These are phyloP conservation scores for Ampelocalamus luodianensis DNA, from an alignment of 176 grass and related monocot genomes.

Conservation along the genomic window DNA sequence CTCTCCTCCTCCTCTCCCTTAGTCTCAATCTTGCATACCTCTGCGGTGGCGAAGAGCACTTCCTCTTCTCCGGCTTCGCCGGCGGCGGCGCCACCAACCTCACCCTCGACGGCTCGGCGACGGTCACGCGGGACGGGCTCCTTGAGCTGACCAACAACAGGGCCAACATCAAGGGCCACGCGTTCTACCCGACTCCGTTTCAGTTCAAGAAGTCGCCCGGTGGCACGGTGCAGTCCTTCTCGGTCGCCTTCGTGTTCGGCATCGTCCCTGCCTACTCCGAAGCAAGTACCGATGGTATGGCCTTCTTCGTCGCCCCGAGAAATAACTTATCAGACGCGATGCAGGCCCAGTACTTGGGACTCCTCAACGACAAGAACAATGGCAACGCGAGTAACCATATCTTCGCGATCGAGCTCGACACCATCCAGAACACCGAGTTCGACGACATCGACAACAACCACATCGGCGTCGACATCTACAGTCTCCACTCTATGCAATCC, in stretches of 20 bases:
- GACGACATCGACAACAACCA: constrained; percentile 44
- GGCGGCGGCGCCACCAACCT: constrained; percentile 9
- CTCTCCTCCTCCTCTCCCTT: not conserved
- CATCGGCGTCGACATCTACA: constrained; percentile 53
- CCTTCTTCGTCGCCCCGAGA: constrained; percentile 36
- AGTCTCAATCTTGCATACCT: not conserved
- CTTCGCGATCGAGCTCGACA: constrained; percentile 51
- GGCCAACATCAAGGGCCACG: constrained; percentile 21
- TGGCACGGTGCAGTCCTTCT: constrained; percentile 43
- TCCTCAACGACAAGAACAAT: constrained; percentile 18
- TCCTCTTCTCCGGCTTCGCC: constrained; percentile 47
- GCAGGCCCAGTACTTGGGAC: constrained; percentile 41
- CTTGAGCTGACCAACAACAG: constrained; percentile 49
- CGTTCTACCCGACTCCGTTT: constrained; percentile 27
- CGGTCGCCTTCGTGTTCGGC: constrained; percentile 43
- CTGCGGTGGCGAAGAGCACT: not conserved
- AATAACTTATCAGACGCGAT: not conserved
- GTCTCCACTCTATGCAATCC: not conserved
- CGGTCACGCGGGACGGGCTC: not conserved
- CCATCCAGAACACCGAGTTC: constrained; percentile 31
- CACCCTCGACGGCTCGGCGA: constrained; percentile 14
- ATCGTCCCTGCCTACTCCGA: constrained; percentile 21
- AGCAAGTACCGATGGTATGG: constrained; percentile 32
- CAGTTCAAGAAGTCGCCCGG: not conserved
- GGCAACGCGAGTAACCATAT: constrained; percentile 14